These are phyloP conservation scores for Pichia sp. DNA, from an alignment of 1,139 yeast species.

Conservation along the genomic window DNA sequence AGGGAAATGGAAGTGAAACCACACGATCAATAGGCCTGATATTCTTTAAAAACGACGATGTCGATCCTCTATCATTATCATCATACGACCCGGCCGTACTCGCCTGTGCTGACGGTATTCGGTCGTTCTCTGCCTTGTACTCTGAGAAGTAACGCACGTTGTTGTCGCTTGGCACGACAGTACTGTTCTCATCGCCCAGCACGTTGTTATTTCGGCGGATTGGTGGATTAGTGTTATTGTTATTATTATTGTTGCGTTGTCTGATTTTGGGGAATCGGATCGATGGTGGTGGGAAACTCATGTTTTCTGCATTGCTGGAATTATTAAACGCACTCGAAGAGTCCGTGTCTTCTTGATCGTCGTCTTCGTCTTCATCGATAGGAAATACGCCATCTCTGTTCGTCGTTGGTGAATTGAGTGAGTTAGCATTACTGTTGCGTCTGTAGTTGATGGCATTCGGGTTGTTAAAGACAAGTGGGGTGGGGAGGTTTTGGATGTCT, in stretches of 20 bases:
- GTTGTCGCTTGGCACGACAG: neutral
- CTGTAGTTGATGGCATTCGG: neutral
- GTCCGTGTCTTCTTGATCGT: neutral
- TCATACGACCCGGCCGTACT: too few species aligned
- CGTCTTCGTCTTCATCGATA: neutral
- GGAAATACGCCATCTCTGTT: neutral
- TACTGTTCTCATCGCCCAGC: slow-evolving; percentile 5
- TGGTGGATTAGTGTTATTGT: neutral
- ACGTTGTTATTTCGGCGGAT: neutral
- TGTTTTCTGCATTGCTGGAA: neutral
- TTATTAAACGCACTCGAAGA: neutral
- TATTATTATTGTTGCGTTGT: neutral
- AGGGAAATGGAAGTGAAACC: slow-evolving; percentile 29
- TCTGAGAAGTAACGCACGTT: neutral
- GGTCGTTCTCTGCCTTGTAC: neutral
- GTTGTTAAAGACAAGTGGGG: slow-evolving; percentile 19
- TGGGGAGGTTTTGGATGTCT: slow-evolving; percentile 25
- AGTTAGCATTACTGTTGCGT: neutral
- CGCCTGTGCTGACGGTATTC: neutral
- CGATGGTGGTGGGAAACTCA: neutral
- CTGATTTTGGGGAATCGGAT: neutral
- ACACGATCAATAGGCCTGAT: slow-evolving; percentile 29
- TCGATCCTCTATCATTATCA: neutral
- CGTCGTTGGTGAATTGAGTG: neutral
- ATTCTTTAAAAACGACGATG: neutral